These are phyloP conservation scores for Cercospora canescens DNA, from an alignment of 2,329 filamentous ascomycete genomes.

Conservation along the genomic window DNA sequence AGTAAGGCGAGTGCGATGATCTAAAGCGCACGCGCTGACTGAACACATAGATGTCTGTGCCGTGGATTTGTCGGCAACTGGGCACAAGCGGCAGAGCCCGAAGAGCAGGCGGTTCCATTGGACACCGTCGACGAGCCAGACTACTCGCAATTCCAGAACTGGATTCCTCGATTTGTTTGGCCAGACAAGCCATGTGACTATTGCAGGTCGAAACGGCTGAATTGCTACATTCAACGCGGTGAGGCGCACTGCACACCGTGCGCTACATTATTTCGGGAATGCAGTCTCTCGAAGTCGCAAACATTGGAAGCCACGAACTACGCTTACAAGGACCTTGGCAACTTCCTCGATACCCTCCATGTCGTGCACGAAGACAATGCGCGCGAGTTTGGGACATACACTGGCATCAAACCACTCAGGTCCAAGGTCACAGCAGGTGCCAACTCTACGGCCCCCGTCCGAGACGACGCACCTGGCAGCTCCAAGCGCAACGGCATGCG, in stretches of 20 bases:
- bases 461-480: constrained; percentile 37
- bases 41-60: constrained; percentile 15
- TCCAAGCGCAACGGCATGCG: constrained; percentile 60
- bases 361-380: constrained; percentile 44
- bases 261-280: constrained; percentile 49
- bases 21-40: background rate
- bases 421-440: constrained; percentile 25
- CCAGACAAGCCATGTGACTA: constrained; percentile 50
- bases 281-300: constrained; percentile 44
- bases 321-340: constrained; percentile 28
- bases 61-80: constrained; percentile 24
- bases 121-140: constrained; percentile 28
- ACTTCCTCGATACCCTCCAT: constrained; percentile 50
- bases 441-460: constrained; percentile 9
- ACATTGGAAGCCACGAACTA: constrained; percentile 32
- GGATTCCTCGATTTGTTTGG: constrained; percentile 49
- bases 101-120: background rate
- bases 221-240: constrained; percentile 46
- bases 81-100: constrained; percentile 11
- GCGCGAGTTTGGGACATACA: constrained; percentile 36
- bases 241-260: constrained; percentile 48
- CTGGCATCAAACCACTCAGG: constrained; percentile 34
- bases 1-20: constrained; percentile 11
- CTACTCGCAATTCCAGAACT: constrained; percentile 44
- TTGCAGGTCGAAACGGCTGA: constrained; percentile 47